Conservation (phyloP, 192 early-diverging fungal genomes). For the Phycomyces nitens region DNA sequence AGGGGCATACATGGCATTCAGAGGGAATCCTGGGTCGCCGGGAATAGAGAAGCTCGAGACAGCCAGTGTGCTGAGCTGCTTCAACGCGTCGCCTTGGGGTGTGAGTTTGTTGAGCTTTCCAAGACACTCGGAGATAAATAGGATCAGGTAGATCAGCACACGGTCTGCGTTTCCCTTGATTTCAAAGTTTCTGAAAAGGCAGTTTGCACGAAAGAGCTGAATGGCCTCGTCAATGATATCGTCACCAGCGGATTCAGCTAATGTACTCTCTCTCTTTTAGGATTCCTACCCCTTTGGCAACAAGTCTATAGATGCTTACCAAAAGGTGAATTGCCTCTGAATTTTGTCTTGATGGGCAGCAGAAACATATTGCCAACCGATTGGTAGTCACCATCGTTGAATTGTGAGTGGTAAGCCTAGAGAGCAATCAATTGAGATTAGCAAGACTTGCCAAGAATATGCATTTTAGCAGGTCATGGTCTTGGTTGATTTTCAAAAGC, state of each 20-base stretch:
- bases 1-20: conserved; percentile 81
- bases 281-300: too few relatives aligned
- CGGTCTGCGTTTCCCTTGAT: conserved; percentile 93
- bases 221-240: conserved; percentile 96
- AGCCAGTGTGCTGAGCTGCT: conserved; percentile 79
- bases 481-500: too few relatives aligned
- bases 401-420: conserved; percentile 86
- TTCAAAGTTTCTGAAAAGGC: conserved; percentile 98
- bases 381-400: conserved; percentile 64
- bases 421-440: neutral
- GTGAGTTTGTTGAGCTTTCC: conserved; percentile 55
- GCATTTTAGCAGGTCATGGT: too few relatives aligned
- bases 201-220: conserved; percentile 92
- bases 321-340: conserved; percentile 77
- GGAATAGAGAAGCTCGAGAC: conserved; percentile 90
- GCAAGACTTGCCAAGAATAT: too few relatives aligned
- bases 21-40: conserved; percentile 89
- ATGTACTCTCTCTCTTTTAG: too few relatives aligned
- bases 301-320: too few relatives aligned
- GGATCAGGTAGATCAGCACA: conserved; percentile 90
- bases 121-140: conserved; percentile 87
- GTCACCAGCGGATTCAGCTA: conserved; percentile 56
- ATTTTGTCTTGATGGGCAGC: conserved; percentile 86
- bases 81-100: conserved; percentile 67
- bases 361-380: conserved; percentile 81